These are phyloP conservation scores for Trapa incisa DNA, from an alignment of 345 rosid genomes.

Conservation along the genomic window DNA sequence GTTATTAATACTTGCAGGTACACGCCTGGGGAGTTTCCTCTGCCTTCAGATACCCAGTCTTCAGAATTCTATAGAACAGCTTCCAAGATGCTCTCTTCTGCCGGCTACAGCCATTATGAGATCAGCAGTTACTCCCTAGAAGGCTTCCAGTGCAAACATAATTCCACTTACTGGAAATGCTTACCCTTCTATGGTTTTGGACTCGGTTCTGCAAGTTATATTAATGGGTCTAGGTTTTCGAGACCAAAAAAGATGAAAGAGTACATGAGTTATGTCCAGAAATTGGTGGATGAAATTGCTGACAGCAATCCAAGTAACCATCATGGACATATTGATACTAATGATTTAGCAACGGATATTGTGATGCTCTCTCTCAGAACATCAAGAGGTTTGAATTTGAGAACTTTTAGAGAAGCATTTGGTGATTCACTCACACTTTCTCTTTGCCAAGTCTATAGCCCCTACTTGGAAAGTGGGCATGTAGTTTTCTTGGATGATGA, in stretches of 20 bases:
- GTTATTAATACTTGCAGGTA: constrained; percentile 37
- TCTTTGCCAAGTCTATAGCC: constrained; percentile 47
- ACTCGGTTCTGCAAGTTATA: constrained; percentile 86
- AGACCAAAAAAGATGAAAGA: constrained; percentile 76
- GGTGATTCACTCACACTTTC: constrained; percentile 41
- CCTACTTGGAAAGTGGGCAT: constrained; percentile 61
- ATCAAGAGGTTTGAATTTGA: constrained; percentile 58
- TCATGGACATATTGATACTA: constrained; percentile 20
- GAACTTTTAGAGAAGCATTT: constrained; percentile 42
- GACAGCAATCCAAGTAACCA: constrained; percentile 19
- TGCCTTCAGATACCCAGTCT: constrained; percentile 69
- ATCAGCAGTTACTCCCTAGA: constrained; percentile 65
- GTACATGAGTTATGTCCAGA: constrained; percentile 44
- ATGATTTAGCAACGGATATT: constrained; percentile 66
- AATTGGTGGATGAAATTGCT: constrained; percentile 41
- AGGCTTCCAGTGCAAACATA: constrained; percentile 71
- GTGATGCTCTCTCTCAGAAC: constrained; percentile 89
- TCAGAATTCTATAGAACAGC: constrained; percentile 77
- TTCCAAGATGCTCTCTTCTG: constrained; percentile 44
- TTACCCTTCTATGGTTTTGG: constrained; percentile 77
- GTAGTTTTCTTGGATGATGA: constrained; percentile 52
- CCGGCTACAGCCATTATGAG: constrained; percentile 73
- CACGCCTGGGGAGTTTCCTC: constrained; percentile 77
- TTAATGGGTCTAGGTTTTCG: constrained; percentile 71
- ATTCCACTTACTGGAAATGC: constrained; percentile 78